Base-by-base conservation (phyloP, 352 stramenopile species). In the Phytophthora nicotianae region DNA sequence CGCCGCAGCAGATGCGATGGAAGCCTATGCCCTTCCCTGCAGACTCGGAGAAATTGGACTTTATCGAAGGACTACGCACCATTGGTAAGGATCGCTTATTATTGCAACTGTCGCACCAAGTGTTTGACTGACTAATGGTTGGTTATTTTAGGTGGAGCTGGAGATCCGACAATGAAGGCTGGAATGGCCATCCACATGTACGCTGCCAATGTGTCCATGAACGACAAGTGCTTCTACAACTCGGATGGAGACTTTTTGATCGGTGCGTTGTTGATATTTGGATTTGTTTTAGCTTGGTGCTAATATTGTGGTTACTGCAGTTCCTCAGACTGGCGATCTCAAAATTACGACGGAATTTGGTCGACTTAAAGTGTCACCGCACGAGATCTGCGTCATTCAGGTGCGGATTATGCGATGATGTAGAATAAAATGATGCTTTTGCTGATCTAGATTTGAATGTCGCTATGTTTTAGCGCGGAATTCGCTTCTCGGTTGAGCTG, bases 181-280 rank as follows among this genome's bases (percentile, higher is more conserved):
- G 97, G 97, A 2, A 72, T 99, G 41, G 91, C 84, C 1, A 96
- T 99, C 58, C 96, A 98, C 75, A 91, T 97, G 72, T 99, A 99
- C 72, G 62, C 86, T 2, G 94, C 80, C 33, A 96, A 98, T 60
- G 52, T 65, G 17, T 90, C 81, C 37, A 99, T 99, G 97, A 67
- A 62, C 26, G 69, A 97, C 67, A 83, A 85, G 53, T 91, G 89
- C 46, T 91, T 98, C 27, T 97, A 98, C 81, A 98, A 99, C 78
- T 93, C 88, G 48, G 97, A 99, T 72, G 97, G 97, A 55, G 97
- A 99, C 62, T 96, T 99, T 42, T 79, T 99, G 42, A 97, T 99
- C 52, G 82, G 77, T 87, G 57, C 20, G 57, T 58, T 24, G 8
- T n/a, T 5, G 4, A 24, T 54, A 9, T 21, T 32, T 33, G 4